Evolutionary conservation across 1,284 basidiomycete species (phyloP).

Genomic region (Pseudozyma hubeiensis): DNA sequence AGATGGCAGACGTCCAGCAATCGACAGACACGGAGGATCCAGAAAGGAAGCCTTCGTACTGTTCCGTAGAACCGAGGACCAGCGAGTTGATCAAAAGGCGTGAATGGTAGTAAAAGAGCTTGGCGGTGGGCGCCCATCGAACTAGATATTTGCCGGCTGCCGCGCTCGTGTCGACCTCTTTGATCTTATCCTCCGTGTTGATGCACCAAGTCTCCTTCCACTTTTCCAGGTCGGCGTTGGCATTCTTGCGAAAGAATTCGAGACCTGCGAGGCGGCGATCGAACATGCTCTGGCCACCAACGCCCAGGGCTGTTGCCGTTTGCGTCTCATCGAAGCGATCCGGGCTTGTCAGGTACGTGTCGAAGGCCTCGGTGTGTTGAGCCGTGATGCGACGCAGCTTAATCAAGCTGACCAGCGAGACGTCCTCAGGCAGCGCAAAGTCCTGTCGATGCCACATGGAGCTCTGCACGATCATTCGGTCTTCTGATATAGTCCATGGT

Average conservation of each 20-base stretch:
- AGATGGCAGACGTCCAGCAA: slow-evolving; percentile 53
- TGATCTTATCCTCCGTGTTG: slow-evolving; percentile 52
- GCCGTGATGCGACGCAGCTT: slow-evolving; percentile 53
- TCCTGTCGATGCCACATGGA: slow-evolving; percentile 60
- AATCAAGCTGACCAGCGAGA: slow-evolving; percentile 56
- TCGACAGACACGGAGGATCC: slow-evolving; percentile 51
- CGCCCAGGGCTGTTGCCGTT: slow-evolving; percentile 41
- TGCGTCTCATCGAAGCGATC: slow-evolving; percentile 49
- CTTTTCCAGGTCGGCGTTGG: slow-evolving; percentile 55
- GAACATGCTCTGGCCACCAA: slow-evolving; percentile 47
- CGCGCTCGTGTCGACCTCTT: slow-evolving; percentile 51
- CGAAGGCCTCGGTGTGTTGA: slow-evolving; percentile 53
- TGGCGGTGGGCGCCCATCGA: slow-evolving; percentile 54
- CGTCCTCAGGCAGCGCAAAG: slow-evolving; percentile 58
- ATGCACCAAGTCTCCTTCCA: slow-evolving; percentile 63
- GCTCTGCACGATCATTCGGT: slow-evolving; percentile 52
- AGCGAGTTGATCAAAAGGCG: slow-evolving; percentile 57
- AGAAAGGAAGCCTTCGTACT: slow-evolving; percentile 42
- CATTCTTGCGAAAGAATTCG: slow-evolving; percentile 55
- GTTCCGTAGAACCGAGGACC: slow-evolving; percentile 54
- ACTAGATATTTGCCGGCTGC: slow-evolving; percentile 55
- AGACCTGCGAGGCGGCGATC: slow-evolving; percentile 48
- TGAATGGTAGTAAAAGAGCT: slow-evolving; percentile 57
- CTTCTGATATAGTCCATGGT: slow-evolving; percentile 58
- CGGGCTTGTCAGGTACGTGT: slow-evolving; percentile 44